Evolutionary conservation across 2,329 filamentous ascomycete species (phyloP).

Genomic region (Neoscytalidium dimidiatum): DNA sequence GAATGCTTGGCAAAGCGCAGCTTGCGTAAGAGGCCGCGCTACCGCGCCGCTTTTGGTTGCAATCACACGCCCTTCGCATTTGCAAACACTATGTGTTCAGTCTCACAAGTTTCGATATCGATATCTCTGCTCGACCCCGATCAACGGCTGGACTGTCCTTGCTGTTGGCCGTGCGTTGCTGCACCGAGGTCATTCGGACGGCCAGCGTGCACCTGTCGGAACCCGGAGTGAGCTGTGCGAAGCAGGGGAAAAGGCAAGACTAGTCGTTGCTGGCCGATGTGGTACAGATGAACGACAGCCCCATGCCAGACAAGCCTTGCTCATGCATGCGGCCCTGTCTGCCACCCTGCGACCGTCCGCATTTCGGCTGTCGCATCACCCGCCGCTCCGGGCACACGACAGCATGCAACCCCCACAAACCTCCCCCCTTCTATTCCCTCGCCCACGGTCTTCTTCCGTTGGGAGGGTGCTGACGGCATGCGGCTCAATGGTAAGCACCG

Average conservation of each 20-base stretch:
- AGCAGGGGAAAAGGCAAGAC: not conserved
- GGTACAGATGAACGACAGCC: too few species aligned
- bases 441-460: not conserved
- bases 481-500: conserved; percentile 5
- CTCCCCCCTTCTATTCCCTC: not conserved
- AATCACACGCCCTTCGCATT: too few species aligned
- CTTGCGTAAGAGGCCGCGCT: not conserved
- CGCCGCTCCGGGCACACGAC: not conserved
- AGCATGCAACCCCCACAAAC: not conserved
- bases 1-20: not conserved
- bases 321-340: not conserved
- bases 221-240: not conserved
- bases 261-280: too few species aligned
- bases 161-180: not conserved
- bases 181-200: not conserved
- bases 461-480: not conserved
- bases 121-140: not conserved
- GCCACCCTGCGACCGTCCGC: not conserved
- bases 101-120: not conserved
- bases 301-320: not conserved
- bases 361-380: not conserved
- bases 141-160: not conserved
- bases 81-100: not conserved
- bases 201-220: not conserved
- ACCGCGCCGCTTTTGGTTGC: not conserved